These are phyloP conservation scores for Populus ilicifolia DNA, from an alignment of 345 rosid species.

Conservation along the genomic window DNA sequence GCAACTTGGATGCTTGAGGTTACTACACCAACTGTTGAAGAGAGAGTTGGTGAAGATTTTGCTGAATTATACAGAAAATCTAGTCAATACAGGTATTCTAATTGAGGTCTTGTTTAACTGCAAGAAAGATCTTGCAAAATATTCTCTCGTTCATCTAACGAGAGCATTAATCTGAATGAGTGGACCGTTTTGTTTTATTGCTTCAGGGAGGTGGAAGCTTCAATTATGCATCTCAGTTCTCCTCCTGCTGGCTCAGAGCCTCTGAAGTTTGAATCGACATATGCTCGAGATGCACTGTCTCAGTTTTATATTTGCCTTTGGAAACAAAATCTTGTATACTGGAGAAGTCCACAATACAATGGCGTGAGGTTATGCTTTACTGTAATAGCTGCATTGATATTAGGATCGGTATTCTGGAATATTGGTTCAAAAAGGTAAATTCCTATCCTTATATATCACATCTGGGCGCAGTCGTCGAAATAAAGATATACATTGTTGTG, in stretches of 20 bases:
- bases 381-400: slow-evolving; percentile 46
- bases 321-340: slow-evolving; percentile 90
- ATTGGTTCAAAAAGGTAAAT: slow-evolving; percentile 58
- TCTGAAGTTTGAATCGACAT: slow-evolving; percentile 50
- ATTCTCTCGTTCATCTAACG: not conserved
- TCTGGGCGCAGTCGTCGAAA: not conserved
- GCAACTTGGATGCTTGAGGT: slow-evolving; percentile 99
- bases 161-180: not conserved
- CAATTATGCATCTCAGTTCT: slow-evolving; percentile 47
- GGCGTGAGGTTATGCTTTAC: slow-evolving; percentile 65
- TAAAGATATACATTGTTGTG: not conserved
- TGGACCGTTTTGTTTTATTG: not conserved
- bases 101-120: not conserved
- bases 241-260: slow-evolving; percentile 69
- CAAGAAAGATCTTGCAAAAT: not conserved
- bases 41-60: slow-evolving; percentile 57
- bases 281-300: slow-evolving; percentile 44
- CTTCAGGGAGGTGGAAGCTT: slow-evolving; percentile 61
- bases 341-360: slow-evolving; percentile 88
- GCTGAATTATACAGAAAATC: slow-evolving; percentile 64
- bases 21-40: slow-evolving; percentile 62
- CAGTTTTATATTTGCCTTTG: slow-evolving; percentile 65
- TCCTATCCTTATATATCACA: not conserved
- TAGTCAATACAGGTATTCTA: slow-evolving; percentile 24
- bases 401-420: slow-evolving; percentile 81